Base-by-base conservation (phyloP, 805 yeast species). In the Yamadazyma paraphyllophila region DNA sequence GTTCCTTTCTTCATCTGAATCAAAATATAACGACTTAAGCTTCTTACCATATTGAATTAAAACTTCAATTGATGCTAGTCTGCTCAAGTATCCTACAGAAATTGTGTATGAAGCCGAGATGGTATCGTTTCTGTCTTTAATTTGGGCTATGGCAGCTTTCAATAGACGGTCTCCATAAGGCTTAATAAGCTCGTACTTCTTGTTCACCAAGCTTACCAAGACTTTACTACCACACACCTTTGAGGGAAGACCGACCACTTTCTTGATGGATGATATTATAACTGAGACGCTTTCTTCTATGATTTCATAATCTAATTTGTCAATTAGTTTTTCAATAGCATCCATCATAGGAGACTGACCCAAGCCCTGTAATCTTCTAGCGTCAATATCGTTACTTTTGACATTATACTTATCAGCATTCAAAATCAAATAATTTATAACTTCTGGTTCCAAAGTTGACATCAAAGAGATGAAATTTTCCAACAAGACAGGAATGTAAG, bases 401-500 rank as follows among this genome's bases (percentile, higher is more conserved):
- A 90, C 60, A 36, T 90, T 89, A 60, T 85, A 90, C 61, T 90
- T 92, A 48, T 82, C 91, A 1, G 97, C 96, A 65, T 94, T 91
- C 49, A 92, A 69, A 0, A 94, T 81, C 47, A 92, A 65, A 56
- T 90, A 92, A 58, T 94, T 92, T 50, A 88, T 77, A 2, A 86
- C 81, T 59, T 91, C 96, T 0, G 98, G 98, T 58, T 94, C 99
- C 35, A 92, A 72, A 0, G 94, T 83, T 0, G 97, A 88, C 81
- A 92, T 81, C 48, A 89, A 67, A 6, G 76, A 65, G 4, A 86
- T 71, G 57, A 94, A 75, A 41, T 88, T 88, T 34, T 80, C 83
- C 4, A 89, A 68, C 40, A 94, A 72, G 4, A 69, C 70, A 0
- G 94, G 84, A 31, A 86, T 79, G 62, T 81, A 88, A 2, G 88